Conservation (phyloP, 768 basidiomycete species). For the Lentinula edodes region DNA sequence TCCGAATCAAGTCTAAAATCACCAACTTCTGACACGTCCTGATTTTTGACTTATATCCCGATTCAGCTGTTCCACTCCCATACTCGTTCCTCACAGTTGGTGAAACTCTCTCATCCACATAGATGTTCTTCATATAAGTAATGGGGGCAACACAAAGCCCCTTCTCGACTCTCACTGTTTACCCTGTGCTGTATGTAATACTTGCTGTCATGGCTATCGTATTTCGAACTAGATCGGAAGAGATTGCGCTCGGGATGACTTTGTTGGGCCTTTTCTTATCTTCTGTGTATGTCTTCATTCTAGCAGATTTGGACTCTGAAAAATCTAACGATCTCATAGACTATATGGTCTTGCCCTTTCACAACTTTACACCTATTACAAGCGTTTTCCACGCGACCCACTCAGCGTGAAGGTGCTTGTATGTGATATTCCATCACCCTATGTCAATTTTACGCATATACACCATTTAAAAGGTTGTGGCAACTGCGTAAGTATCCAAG, state of each 20-base stretch:
- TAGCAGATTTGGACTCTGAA: neutral
- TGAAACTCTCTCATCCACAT: neutral
- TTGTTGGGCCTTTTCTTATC: conserved; percentile 27
- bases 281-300: conserved; percentile 18
- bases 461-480: conserved; percentile 11
- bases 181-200: neutral
- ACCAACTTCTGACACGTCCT: neutral
- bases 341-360: conserved; percentile 26
- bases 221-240: conserved; percentile 6
- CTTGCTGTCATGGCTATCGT: neutral
- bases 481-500: conserved; percentile 16
- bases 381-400: conserved; percentile 24
- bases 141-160: neutral
- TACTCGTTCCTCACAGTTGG: neutral
- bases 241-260: conserved; percentile 26
- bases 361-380: conserved; percentile 27
- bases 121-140: neutral
- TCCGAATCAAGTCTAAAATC: neutral
- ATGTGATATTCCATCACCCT: neutral
- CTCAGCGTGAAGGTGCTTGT: conserved; percentile 22
- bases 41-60: neutral
- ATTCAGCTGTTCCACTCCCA: neutral
- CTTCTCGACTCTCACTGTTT: neutral
- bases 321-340: conserved; percentile 10
- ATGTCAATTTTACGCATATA: neutral